A percentile compares a stretch with the other conserved stretches of the same genome.
phyloP scores from a whole-genome alignment of 306 rosid species.

The Fragaria ananassa region DNA sequence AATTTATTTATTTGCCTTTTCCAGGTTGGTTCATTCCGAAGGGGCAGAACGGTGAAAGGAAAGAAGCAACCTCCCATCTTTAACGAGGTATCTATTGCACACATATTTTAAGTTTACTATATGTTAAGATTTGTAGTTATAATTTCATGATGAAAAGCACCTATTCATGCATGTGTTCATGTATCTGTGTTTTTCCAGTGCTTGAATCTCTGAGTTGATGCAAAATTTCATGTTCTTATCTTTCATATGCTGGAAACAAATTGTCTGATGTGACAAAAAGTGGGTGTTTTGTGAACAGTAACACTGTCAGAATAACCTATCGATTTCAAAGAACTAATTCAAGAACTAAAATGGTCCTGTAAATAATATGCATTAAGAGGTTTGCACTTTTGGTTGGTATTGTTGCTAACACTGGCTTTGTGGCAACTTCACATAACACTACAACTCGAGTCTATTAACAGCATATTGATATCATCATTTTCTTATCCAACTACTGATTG shows the following conservation, averaged over 20 bases:
- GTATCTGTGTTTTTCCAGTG: not conserved
- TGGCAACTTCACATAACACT: not conserved
- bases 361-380: not conserved
- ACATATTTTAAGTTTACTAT: slow-evolving; percentile 8
- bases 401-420: not conserved
- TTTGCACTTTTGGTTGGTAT: not conserved
- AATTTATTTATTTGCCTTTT: not conserved
- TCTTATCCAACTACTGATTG: slow-evolving; percentile 14
- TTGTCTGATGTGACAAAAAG: not conserved
- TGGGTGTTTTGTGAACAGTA: not conserved
- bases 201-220: not conserved
- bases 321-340: not conserved
- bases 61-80: slow-evolving; percentile 77
- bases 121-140: not conserved
- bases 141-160: not conserved
- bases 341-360: not conserved
- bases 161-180: not conserved
- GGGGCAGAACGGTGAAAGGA: slow-evolving; percentile 85
- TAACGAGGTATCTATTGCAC: slow-evolving; percentile 61
- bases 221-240: not conserved
- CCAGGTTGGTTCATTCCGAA: slow-evolving; percentile 84
- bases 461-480: slow-evolving; percentile 19
- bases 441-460: not conserved
- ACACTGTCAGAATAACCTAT: not conserved
- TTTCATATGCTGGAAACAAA: not conserved